These are phyloP conservation scores for Fusarium scirpi DNA, from an alignment of 2,329 filamentous ascomycete genomes.

Conservation along the genomic window DNA sequence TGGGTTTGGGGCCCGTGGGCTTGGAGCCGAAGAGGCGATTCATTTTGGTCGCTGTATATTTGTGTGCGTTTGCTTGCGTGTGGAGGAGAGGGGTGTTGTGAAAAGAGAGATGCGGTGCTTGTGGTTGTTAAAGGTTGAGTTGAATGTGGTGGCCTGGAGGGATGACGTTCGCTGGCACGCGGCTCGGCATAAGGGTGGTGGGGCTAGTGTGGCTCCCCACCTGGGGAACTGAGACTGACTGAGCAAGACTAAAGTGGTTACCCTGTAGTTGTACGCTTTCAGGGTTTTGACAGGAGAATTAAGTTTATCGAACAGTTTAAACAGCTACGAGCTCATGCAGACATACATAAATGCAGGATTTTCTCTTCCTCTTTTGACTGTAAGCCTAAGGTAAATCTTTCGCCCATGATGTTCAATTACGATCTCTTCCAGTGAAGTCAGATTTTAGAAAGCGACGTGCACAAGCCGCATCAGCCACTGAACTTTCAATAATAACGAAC, in stretches of 20 bases:
- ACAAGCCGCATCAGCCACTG: too few relatives aligned
- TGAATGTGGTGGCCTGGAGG: conserved; percentile 36
- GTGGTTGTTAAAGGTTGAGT: conserved; percentile 10
- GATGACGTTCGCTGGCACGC: conserved; percentile 45
- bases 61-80: rapidly evolving
- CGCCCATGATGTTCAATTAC: too few relatives aligned
- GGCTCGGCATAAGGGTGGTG: conserved; percentile 25
- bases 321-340: too few relatives aligned
- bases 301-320: rapidly evolving
- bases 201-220: conserved; percentile 22
- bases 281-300: not conserved
- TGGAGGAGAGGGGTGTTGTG: not conserved
- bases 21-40: conserved; percentile 96
- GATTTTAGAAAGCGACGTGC: too few relatives aligned
- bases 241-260: not conserved
- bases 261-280: not conserved
- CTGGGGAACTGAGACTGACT: conserved; percentile 7
- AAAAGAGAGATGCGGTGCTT: not conserved
- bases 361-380: too few relatives aligned
- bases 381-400: too few relatives aligned
- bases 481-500: too few relatives aligned
- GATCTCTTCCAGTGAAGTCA: too few relatives aligned
- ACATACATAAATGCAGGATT: too few relatives aligned
- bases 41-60: conserved; percentile 66
- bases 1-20: conserved; percentile 88